Evolutionary conservation across 2,329 filamentous ascomycete genomes (phyloP), one percentile per base, ranked within the genome.

Genomic region (Dactylellina haptotyla): DNA sequence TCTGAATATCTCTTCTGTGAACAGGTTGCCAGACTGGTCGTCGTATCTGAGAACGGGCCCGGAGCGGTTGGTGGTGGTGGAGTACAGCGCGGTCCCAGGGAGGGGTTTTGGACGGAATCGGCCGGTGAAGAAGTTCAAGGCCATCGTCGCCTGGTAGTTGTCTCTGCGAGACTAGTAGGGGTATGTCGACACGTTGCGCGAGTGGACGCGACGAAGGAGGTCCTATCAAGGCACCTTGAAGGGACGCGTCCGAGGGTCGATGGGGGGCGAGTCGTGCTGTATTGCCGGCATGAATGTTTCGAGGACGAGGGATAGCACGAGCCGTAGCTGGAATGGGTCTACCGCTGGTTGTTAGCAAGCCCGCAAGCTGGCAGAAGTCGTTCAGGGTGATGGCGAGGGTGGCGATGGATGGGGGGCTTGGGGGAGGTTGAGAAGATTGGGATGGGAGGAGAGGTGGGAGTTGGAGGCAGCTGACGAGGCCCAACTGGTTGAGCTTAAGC

Each of bases 71-170:
- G 58, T 66, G 16, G 61, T 73, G 5, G 61, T 23, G 1, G 69
- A 73, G 39, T 73, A 73, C 4, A 66, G 30, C 2, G 69, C 61
- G 20, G 61, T 73, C 28, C 69, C 69, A 5, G 69, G 69, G 10
- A 73, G 69, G 5, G 59, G 69, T 43, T 73, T 73, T 25, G 69
- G 69, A 39, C 69, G 69, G 23, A 73, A 73, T 10, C 61, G 61
- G 28, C 67, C 53, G 8, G 48, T 61, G 39, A 73, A 73, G 12
- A 65, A 39, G 18, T 56, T 56, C 30, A 73, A 16, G 23, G 20
- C 56, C 69, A 73, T 73, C n/a, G n/a, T 50, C 62, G 28, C 3
- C 4, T 9, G 10, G 14, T 32, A 14, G n/a, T 2, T 8, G 14
- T 20, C 14, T n/a, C 0, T 23, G 2, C 28, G 4, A 25, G 23